Evolutionary conservation across 768 basidiomycete species (phyloP).

Genomic region (Tulasnella calospora): DNA sequence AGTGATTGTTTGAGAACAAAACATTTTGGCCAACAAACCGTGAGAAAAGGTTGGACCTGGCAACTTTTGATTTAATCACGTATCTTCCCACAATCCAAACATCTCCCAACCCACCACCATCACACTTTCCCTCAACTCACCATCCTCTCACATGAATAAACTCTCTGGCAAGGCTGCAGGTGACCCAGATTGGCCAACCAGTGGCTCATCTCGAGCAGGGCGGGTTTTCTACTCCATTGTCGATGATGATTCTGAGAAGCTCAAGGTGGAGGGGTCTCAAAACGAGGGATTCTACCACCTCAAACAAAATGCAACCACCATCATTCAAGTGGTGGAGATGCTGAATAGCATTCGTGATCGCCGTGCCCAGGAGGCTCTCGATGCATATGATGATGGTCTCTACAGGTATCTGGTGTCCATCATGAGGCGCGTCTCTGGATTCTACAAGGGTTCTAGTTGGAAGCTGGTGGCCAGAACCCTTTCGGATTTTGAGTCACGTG

Average conservation of each 20-base stretch:
- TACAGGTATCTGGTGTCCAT: neutral
- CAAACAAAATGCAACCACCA: neutral
- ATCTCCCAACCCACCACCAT: no score
- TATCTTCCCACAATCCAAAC: no score
- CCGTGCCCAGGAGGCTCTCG: neutral
- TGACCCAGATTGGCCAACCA: neutral
- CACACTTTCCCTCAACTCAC: no score
- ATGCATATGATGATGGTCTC: neutral
- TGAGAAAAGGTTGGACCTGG: no score
- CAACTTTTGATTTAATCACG: no score
- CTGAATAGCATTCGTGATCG: neutral
- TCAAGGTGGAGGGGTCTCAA: neutral
- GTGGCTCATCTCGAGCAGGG: neutral
- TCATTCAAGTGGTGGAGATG: neutral
- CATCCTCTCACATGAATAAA: neutral
- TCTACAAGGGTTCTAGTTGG: neutral
- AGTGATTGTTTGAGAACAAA: no score
- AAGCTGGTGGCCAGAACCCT: neutral
- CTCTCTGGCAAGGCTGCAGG: neutral
- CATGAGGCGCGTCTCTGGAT: neutral
- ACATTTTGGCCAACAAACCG: no score
- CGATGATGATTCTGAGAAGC: neutral
- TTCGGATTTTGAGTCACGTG: neutral
- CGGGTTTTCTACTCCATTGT: neutral
- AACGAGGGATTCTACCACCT: neutral